Base-by-base conservation (phyloP, 805 yeast genomes). In the Brettanomyces naardenensis region DNA sequence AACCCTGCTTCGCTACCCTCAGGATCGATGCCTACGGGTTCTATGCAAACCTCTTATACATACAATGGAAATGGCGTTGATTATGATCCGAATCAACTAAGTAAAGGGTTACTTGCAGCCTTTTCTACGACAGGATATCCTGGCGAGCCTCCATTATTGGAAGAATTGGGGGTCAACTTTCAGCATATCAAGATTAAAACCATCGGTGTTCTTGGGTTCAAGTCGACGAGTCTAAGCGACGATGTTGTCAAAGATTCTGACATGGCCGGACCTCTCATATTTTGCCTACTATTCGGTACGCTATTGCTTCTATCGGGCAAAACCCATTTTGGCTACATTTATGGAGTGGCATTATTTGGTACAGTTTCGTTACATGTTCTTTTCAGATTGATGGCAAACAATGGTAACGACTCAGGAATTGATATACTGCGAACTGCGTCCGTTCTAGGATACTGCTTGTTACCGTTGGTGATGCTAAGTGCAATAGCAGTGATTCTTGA, bases 261-360 rank as follows among this genome's bases (percentile, higher is more conserved):
- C 56, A 68, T 92, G 48, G 97, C 97, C 0, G 98, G 98, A 1
- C 98, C 98, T 1, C 69, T 92, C 23, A 64, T 92, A 29, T 92
- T 90, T 59, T 90, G 90, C 52, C 65, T 92, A 37, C 60, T 87
- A 40, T 90, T 90, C 55, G 98, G 96, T 17, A 72, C 88, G 1
- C 76, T 82, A 43, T 65, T 92, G 38, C 64, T 90, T 36, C 67
- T 89, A 31, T 80, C 95, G 1, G 97, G 98, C 4, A 92, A 90
- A 58, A 84, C 90, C 13, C 97, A 92, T 58, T 92, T 92, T 56
- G 97, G 97, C 2, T 92, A 92, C 59, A 84, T 92, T 35, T 92
- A 92, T 54, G 97, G 98, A 28, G 95, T 92, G 30, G 97, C 96
- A 0, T 62, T 92, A 31, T 78, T 90, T 49, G 98, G 98, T 14